Evolutionary conservation across 1,284 basidiomycete genomes (phyloP), one percentile per base, ranked within the genome.

Genomic region (Singerocomus inundabilis): DNA sequence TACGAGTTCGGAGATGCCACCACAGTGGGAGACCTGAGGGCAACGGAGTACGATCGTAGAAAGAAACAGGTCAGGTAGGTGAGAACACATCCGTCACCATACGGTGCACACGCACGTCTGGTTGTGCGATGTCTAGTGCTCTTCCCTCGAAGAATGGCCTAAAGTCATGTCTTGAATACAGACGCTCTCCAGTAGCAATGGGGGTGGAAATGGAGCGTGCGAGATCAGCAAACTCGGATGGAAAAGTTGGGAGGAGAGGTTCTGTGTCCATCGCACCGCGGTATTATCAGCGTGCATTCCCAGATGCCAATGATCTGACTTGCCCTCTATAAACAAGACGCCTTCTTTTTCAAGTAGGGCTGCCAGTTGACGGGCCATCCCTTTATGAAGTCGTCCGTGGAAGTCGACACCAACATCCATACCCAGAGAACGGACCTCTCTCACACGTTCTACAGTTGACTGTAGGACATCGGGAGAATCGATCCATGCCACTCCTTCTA

Each of bases 331-430:
- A 66, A 90, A 91, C 16, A 91, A 66, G 0, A 85, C 84, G 29
- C 77, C 73, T 47, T 83, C 74, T 7, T 81, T 81, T 56, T 88
- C 85, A 5, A 91, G 75, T 4, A 80, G 68, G 51, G 76, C 78
- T 5, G 82, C 86, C 11, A 91, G 77, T 63, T 88, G 87, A 62
- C 84, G 88, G n/a, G 86, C 85, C 78, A 89, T 85, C 7, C 81
- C 77, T 57, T 85, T 86, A 66, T 89, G 85, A 24, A 89, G 72
- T 15, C 83, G 72, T 24, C 82, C 81, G 54, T 81, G 81, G 61
- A 84, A 84, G 55, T 82, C 80, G 16, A 83, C 66, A 9, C 77
- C 79, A 8, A 85, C 85, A 58, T 90, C 86, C 43, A 89, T 64
- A 13, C 84, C 86, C 8, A 85, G 66, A 2, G 77, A 73, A 57